Conservation (phyloP, 2,329 filamentous ascomycete genomes). For the Aurifilum marmelostoma region DNA sequence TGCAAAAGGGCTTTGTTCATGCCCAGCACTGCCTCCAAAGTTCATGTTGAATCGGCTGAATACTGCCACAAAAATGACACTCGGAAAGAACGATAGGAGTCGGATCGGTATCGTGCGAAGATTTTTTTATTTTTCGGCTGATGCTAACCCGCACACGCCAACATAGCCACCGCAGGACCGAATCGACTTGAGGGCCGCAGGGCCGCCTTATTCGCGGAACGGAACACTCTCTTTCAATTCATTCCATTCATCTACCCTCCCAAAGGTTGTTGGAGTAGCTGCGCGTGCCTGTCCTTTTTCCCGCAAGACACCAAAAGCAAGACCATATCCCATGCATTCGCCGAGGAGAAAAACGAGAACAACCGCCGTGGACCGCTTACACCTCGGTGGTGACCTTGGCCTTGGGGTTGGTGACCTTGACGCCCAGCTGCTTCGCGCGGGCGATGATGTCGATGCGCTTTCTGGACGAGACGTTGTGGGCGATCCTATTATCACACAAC, state of each 20-base stretch:
- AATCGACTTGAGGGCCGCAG: conserved; percentile 28
- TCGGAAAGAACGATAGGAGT: not conserved
- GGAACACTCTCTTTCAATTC: conserved; percentile 23
- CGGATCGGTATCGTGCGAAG: conserved; percentile 20
- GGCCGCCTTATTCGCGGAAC: conserved; percentile 23
- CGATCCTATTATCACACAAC: conserved; percentile 72
- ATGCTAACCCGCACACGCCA: conserved; percentile 30
- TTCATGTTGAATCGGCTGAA: too few relatives aligned
- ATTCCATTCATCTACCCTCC: conserved; percentile 27
- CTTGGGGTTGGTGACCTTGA: conserved; percentile 99
- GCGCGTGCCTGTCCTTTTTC: conserved; percentile 28
- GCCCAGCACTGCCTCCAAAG: too few relatives aligned
- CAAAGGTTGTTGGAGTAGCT: conserved; percentile 23
- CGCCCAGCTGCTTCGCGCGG: conserved; percentile 95
- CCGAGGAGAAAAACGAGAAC: conserved; percentile 30
- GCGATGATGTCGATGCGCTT: conserved; percentile 98
- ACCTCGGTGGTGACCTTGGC: conserved; percentile 97
- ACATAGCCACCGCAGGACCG: conserved; percentile 29
- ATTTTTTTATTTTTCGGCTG: conserved; percentile 28
- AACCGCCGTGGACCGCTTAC: conserved; percentile 47
- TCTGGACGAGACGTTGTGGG: conserved; percentile 95
- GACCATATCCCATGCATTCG: conserved; percentile 32
- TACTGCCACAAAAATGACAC: too few relatives aligned
- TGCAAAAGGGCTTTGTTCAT: too few relatives aligned
- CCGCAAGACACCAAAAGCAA: conserved; percentile 33